Evolutionary conservation across 2,329 filamentous ascomycete genomes (phyloP).

Genomic region (Plenodomus tracheiphilus): DNA sequence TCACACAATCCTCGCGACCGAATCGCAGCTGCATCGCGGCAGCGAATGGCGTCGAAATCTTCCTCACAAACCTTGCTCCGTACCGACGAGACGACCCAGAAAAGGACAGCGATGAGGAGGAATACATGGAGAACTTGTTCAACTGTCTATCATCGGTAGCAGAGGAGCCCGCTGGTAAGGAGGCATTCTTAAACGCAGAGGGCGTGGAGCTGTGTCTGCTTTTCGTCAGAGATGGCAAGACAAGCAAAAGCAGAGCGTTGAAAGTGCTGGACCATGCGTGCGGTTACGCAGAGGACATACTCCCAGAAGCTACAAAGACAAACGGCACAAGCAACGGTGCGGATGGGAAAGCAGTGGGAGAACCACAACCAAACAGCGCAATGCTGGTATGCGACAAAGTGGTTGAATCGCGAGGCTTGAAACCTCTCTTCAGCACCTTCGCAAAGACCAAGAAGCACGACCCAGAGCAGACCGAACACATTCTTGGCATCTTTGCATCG

Average conservation of each 20-base stretch:
- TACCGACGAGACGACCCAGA: slow-evolving; percentile 87
- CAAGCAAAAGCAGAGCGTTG: slow-evolving; percentile 76
- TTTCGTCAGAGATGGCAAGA: slow-evolving; percentile 87
- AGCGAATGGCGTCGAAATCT: slow-evolving; percentile 73
- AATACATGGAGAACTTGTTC: slow-evolving; percentile 93
- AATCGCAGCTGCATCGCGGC: slow-evolving; percentile 67
- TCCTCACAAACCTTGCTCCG: slow-evolving; percentile 80
- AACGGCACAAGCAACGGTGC: slow-evolving; percentile 25
- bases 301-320: slow-evolving; percentile 12
- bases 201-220: slow-evolving; percentile 89
- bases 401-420: slow-evolving; percentile 82
- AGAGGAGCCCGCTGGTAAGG: slow-evolving; percentile 74
- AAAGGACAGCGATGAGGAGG: slow-evolving; percentile 86
- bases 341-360: slow-evolving; percentile 5
- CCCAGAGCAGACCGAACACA: slow-evolving; percentile 70
- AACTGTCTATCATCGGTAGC: slow-evolving; percentile 80
- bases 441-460: slow-evolving; percentile 84
- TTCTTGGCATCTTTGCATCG: slow-evolving; percentile 82
- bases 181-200: slow-evolving; percentile 83
- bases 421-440: slow-evolving; percentile 82
- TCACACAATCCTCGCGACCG: slow-evolving; percentile 73
- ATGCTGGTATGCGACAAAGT: slow-evolving; percentile 71
- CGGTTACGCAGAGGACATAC: slow-evolving; percentile 51
- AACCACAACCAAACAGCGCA: slow-evolving; percentile 41
- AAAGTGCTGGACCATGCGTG: slow-evolving; percentile 83